Conservation (phyloP, 257 asterid genomes). For the Cynanchum wilfordii region DNA sequence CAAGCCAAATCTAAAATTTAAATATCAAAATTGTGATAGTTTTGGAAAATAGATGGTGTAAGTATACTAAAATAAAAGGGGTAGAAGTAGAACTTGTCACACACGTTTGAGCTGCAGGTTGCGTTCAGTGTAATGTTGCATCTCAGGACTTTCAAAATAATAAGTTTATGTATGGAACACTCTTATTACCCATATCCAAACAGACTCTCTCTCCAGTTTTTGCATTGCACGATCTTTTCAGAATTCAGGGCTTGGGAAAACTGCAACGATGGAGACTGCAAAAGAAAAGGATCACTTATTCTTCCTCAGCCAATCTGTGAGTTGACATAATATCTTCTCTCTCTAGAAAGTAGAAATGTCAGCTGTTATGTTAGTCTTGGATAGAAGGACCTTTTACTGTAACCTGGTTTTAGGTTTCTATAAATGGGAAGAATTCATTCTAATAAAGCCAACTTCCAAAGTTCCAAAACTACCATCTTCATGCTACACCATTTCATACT, state of each 20-base stretch:
- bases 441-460: neutral
- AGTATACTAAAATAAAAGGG: too few relatives aligned
- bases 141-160: neutral
- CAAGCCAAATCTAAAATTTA: too few relatives aligned
- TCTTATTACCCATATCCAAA: too few relatives aligned
- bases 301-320: neutral
- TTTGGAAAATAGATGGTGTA: too few relatives aligned
- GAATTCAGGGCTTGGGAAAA: conserved; percentile 5
- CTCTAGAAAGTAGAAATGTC: neutral
- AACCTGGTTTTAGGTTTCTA: neutral
- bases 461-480: conserved; percentile 13
- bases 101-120: neutral
- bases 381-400: conserved; percentile 4
- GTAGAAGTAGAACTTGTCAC: neutral
- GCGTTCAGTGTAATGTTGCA: neutral
- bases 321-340: neutral
- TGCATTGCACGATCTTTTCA: conserved; percentile 4
- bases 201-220: conserved; percentile 1
- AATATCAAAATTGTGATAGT: too few relatives aligned
- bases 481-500: conserved; percentile 11
- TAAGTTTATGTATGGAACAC: neutral
- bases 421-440: neutral
- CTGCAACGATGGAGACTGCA: conserved; percentile 2
- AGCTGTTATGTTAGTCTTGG: neutral
- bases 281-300: neutral